Evolutionary conservation across 371 early-diverging fungal species (phyloP), one percentile per base, ranked within the genome.

Genomic region (Rhizopus delemar): DNA sequence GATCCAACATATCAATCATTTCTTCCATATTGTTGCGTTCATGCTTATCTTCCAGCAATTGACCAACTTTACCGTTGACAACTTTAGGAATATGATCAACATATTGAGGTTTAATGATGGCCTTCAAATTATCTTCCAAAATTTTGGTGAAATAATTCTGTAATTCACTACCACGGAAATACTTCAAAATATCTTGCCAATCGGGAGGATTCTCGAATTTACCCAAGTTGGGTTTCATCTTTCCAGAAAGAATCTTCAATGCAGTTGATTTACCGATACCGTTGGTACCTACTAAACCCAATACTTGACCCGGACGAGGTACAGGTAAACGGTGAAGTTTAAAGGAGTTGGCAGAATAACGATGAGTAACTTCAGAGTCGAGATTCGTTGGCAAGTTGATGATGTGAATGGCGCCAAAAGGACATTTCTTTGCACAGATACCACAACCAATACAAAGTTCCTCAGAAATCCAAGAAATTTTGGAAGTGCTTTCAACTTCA

Each of bases 81-180:
- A 89, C 89, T 73, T 88, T 90, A 13, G 98, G 95, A 59, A 99
- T 90, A 63, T 88, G 87, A 77, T 99, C 99, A 53, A 99, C 98
- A 70, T 96, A 98, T 84, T 99, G 99, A 29, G 98, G 97, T 80
- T 99, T 99, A 70, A 92, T 93, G 59, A 95, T 85, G 39, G 97
- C 93, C 76, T 88, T 92, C 73, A 98, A 70, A 78, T 96, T 90
- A 68, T 98, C 97, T 75, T 96, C 97, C 55, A 99, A 80, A 66
- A 99, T 92, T 82, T 96, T 97, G 61, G 96, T 97, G 71, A 99
- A 99, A 85, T 95, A 99, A 82, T 96, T 98, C 69, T 99, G 99
- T 60, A 99, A 82, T 81, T 99, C 99, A 32, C 94, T 93, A 59
- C 99, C 99, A 71, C 98, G 93, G 90, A 97, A 99, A 73, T 97